phyloP scores from a whole-genome alignment of 1,284 basidiomycete genomes.

The Moniliella sp. region DNA sequence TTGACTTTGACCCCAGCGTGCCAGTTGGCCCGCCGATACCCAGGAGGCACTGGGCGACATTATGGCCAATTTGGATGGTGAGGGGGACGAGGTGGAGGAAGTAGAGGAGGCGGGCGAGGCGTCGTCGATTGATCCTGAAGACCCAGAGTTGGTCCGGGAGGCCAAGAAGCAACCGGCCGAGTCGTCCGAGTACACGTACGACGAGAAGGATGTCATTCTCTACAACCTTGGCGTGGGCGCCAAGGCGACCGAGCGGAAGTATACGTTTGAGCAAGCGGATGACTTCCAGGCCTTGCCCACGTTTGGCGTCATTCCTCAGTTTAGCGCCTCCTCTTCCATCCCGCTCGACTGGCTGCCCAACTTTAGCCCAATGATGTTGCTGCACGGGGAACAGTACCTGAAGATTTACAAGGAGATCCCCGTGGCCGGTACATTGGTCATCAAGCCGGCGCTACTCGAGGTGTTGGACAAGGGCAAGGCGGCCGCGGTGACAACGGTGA shows the following conservation, averaged over 20 bases:
- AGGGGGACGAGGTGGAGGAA: conserved; percentile 8
- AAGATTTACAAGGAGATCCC: conserved; percentile 70
- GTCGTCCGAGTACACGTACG: conserved; percentile 40
- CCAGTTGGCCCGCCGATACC: conserved; percentile 20
- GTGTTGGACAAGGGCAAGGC: conserved; percentile 38
- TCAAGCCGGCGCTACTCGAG: conserved; percentile 43
- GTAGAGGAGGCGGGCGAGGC: conserved; percentile 33
- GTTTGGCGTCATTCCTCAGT: conserved; percentile 89
- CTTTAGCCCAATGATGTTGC: conserved; percentile 78
- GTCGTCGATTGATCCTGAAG: conserved; percentile 63
- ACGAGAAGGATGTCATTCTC: conserved; percentile 72
- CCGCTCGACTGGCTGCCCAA: conserved; percentile 71
- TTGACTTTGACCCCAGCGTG: conserved; percentile 28
- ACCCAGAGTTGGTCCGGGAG: conserved; percentile 57
- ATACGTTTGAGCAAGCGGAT: conserved; percentile 73
- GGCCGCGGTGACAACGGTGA: conserved; percentile 12
- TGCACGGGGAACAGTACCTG: conserved; percentile 92
- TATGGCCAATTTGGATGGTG: conserved; percentile 21
- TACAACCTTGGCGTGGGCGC: conserved; percentile 95
- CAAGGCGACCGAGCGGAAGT: conserved; percentile 69
- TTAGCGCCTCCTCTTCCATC: conserved; percentile 34
- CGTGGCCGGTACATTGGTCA: conserved; percentile 61
- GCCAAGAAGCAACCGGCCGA: conserved; percentile 47
- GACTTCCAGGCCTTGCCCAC: conserved; percentile 70
- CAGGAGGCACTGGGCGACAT: conserved; percentile 15